Conservation (phyloP, 2,329 filamentous ascomycete genomes). For the Claviceps sp. region DNA sequence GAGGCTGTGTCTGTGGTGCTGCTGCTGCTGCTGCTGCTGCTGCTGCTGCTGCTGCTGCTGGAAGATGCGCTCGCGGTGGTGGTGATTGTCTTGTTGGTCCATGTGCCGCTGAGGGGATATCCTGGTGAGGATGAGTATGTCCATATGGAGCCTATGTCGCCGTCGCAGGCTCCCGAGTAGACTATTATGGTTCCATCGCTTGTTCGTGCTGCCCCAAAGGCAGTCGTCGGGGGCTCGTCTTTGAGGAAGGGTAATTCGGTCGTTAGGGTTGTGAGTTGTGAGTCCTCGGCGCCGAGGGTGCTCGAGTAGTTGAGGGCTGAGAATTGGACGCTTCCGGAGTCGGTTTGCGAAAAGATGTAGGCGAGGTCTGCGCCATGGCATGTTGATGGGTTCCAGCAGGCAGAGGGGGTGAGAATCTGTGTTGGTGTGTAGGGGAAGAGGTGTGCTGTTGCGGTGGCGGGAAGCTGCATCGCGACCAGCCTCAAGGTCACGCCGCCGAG, state of each 20-base stretch:
- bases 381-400: conserved; percentile 26
- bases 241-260: conserved; percentile 49
- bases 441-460: conserved; percentile 21
- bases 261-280: conserved; percentile 35
- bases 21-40: conserved; percentile 15
- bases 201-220: conserved; percentile 57
- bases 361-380: conserved; percentile 33
- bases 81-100: conserved; percentile 19
- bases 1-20: conserved; percentile 7
- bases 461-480: conserved; percentile 1
- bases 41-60: conserved; percentile 12
- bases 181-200: conserved; percentile 57
- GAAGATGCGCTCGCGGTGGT: conserved; percentile 7
- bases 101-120: conserved; percentile 2
- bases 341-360: conserved; percentile 55
- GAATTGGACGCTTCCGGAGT: conserved; percentile 34
- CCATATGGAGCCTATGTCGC: conserved; percentile 49
- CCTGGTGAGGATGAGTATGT: conserved; percentile 37
- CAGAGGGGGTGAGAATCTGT: conserved; percentile 46
- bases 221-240: conserved; percentile 29
- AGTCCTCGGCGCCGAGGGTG: conserved; percentile 33
- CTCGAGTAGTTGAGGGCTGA: conserved; percentile 52
- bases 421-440: conserved; percentile 67
- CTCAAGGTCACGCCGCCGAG: neutral
- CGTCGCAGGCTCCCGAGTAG: conserved; percentile 59